A percentile compares a stretch with the other conserved stretches of the same genome.
phyloP scores from a whole-genome alignment of 805 yeast genomes.

The Candida andamanensis region DNA sequence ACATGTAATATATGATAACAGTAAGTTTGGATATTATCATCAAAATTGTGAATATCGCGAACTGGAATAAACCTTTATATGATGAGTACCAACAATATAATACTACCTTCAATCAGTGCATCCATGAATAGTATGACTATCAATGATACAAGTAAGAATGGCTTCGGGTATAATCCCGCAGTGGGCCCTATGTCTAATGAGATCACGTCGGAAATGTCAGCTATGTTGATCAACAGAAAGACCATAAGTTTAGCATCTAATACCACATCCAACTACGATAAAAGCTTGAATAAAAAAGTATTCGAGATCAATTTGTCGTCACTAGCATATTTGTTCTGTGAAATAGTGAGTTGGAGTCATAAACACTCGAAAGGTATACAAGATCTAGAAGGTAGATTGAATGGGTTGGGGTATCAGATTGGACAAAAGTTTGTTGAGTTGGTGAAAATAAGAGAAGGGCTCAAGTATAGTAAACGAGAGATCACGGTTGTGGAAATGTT shows the following conservation, averaged over 20 bases:
- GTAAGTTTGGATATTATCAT: too few species aligned
- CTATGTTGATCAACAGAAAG: slow-evolving; percentile 27
- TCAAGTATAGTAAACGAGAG: slow-evolving; percentile 58
- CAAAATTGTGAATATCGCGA: too few species aligned
- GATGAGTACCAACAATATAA: slow-evolving; percentile 20
- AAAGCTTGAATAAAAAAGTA: slow-evolving; percentile 56
- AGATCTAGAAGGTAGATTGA: slow-evolving; percentile 53
- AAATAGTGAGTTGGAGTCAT: slow-evolving; percentile 63
- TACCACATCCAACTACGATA: slow-evolving; percentile 54
- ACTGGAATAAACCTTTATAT: too few species aligned
- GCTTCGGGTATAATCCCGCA: slow-evolving; percentile 42
- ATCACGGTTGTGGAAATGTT: slow-evolving; percentile 59
- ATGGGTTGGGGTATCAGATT: slow-evolving; percentile 70
- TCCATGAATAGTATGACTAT: slow-evolving; percentile 25
- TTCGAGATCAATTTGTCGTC: slow-evolving; percentile 65
- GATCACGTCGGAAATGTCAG: slow-evolving; percentile 34
- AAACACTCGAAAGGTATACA: slow-evolving; percentile 59
- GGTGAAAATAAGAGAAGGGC: slow-evolving; percentile 61
- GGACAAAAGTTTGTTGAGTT: slow-evolving; percentile 72
- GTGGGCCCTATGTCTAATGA: slow-evolving; percentile 37
- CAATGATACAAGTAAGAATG: slow-evolving; percentile 21
- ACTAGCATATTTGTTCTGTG: slow-evolving; percentile 64
- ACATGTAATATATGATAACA: too few species aligned
- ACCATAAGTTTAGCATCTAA: slow-evolving; percentile 27
- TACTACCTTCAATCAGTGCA: slow-evolving; percentile 24